Evolutionary conservation across 768 basidiomycete species (phyloP), one percentile per base, ranked within the genome.

Genomic region (Amanita phalloides): DNA sequence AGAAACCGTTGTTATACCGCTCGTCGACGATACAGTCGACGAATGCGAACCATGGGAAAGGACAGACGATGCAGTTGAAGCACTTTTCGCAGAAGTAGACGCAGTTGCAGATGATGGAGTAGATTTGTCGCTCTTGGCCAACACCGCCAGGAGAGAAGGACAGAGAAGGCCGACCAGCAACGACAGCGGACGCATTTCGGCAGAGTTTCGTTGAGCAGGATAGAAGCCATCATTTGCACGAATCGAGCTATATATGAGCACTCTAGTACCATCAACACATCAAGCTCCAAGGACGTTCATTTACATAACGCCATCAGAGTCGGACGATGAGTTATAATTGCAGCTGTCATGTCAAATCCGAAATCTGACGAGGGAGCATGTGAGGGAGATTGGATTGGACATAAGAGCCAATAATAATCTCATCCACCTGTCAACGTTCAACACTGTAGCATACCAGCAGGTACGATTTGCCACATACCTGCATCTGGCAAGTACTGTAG

Each of bases 31-130:
- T 26, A 13, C 9, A 35, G 26, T 13, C 10, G 38, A 26, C 10
- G 49, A 35, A 36, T 10, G 32, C 3, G 32, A 32, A 43, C 17
- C n/a, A 23, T 33, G 25, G 28, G 42, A 43, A 41, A 39, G 28
- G 46, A 45, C 51, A 42, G n/a, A 36, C 41, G 26, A 48, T 44
- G 44, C 47, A 9, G 37, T 45, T 45, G 35, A 30, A 25, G 30
- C 28, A 62, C 58, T 53, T 59, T 54, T 30, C 58, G 48, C 60
- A 32, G 38, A 48, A 26, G 17, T 9, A 30, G 30, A 9, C 20
- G 33, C 9, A 17, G 41, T 1, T 30, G 21, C 20, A 17, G 41
- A 11, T 10, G 38, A 7, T 17, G 43, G 32, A 13, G 43, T 21
- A 7, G 30, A 25, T 17, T 11, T 1, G 5, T 13, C 9, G 6